Evolutionary conservation across 2,329 filamentous ascomycete genomes (phyloP).

Genomic region (Sporothrix globosa): DNA sequence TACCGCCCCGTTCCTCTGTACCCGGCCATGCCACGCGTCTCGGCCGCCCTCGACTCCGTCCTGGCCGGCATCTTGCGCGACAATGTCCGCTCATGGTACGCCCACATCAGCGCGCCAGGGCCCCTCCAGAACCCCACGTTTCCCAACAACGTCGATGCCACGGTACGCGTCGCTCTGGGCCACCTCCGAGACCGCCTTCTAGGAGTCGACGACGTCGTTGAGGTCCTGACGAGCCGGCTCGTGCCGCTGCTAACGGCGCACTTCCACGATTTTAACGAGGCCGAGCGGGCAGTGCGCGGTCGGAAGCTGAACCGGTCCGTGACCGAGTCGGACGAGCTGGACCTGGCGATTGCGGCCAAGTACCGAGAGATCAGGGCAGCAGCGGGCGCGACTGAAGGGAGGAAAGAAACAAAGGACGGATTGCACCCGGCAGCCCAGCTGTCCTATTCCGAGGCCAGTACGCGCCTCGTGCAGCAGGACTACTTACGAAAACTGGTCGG

Average conservation of each 20-base stretch:
- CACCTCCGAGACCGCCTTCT: slow-evolving; percentile 72
- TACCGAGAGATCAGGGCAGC: slow-evolving; percentile 63
- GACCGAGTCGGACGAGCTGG: slow-evolving; percentile 94
- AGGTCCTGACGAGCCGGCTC: slow-evolving; percentile 76
- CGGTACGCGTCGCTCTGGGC: slow-evolving; percentile 71
- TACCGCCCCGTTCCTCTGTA: slow-evolving; percentile 74
- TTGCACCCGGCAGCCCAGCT: slow-evolving; percentile 84
- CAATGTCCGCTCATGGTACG: slow-evolving; percentile 89
- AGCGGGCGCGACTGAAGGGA: background rate
- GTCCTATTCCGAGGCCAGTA: slow-evolving; percentile 70
- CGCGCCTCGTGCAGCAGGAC: slow-evolving; percentile 82
- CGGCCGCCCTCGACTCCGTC: slow-evolving; percentile 76
- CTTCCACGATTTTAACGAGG: slow-evolving; percentile 86
- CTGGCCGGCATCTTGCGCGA: slow-evolving; percentile 77
- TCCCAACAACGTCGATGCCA: slow-evolving; percentile 80
- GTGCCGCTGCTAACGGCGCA: slow-evolving; percentile 88
- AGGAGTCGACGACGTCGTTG: slow-evolving; percentile 83
- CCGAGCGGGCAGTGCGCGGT: slow-evolving; percentile 83
- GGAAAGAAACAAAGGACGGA: slow-evolving; percentile 46
- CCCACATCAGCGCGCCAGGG: slow-evolving; percentile 71
- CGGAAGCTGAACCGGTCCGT: slow-evolving; percentile 85
- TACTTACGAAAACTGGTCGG: slow-evolving; percentile 78
- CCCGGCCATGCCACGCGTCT: slow-evolving; percentile 74
- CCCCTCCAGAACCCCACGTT: slow-evolving; percentile 52
- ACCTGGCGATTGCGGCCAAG: slow-evolving; percentile 92